These are phyloP conservation scores for Wickerhamiella brachini DNA, from an alignment of 805 yeast species.

Conservation along the genomic window DNA sequence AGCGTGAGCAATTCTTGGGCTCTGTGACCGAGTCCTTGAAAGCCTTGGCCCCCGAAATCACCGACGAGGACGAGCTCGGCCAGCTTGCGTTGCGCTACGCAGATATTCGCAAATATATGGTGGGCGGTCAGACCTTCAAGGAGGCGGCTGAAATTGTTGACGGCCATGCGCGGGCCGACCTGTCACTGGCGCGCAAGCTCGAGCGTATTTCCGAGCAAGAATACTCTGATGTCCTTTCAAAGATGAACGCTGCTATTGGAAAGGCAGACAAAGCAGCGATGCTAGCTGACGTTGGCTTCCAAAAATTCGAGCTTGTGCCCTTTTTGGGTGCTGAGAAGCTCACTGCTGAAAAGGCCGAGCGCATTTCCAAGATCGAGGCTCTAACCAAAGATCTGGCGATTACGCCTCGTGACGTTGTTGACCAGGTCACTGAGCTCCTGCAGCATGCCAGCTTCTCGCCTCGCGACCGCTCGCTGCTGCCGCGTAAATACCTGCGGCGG, in stretches of 20 bases:
- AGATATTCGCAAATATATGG: constrained; percentile 38
- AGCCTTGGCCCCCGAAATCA: constrained; percentile 16
- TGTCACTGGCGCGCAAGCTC: constrained; percentile 23
- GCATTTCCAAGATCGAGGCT: constrained; percentile 15
- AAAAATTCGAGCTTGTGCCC: constrained; percentile 26
- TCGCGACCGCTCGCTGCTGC: constrained; percentile 28
- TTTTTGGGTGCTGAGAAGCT: constrained; percentile 28
- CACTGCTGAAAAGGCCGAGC: constrained; percentile 2
- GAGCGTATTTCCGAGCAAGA: constrained; percentile 25
- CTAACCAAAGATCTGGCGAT: constrained; percentile 14
- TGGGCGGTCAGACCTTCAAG: constrained; percentile 40
- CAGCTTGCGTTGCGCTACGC: constrained; percentile 41
- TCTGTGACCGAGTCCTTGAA: constrained; percentile 25
- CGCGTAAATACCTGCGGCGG: constrained; percentile 38
- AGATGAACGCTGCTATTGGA: constrained; percentile 21
- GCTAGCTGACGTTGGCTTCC: constrained; percentile 29
- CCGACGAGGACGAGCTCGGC: constrained; percentile 21
- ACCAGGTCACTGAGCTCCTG: constrained; percentile 33
- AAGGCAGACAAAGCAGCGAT: constrained; percentile 34
- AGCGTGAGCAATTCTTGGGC: constrained; percentile 24
- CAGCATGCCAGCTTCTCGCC: constrained; percentile 24
- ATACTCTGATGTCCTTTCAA: constrained; percentile 16
- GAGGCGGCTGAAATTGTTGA: constrained; percentile 53
- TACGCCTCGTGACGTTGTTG: constrained; percentile 28
- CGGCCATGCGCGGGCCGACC: constrained; percentile 30